These are phyloP conservation scores for Apiospora arundinis DNA, from an alignment of 2,329 filamentous ascomycete species.

Conservation along the genomic window DNA sequence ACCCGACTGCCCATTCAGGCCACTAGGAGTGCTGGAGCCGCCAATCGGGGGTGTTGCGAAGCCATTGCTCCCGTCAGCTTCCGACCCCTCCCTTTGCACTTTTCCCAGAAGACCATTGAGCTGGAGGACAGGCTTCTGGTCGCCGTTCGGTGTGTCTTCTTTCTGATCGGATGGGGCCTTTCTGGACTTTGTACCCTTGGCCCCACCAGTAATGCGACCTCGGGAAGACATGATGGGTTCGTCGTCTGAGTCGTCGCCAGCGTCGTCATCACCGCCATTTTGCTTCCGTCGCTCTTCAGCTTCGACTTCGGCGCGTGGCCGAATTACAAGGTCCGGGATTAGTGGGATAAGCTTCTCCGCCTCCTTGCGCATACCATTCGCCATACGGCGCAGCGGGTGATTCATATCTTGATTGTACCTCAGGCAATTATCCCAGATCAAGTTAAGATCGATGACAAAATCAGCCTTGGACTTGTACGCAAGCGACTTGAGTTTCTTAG, in stretches of 20 bases:
- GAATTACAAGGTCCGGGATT: slow-evolving; percentile 90
- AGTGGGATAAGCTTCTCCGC: slow-evolving; percentile 95
- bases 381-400: slow-evolving; percentile 89
- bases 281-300: slow-evolving; percentile 85
- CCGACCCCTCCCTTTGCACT: slow-evolving; percentile 73
- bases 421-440: slow-evolving; percentile 97
- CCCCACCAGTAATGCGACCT: slow-evolving; percentile 83
- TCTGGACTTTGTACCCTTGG: slow-evolving; percentile 79
- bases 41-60: slow-evolving; percentile 80
- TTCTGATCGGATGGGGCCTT: slow-evolving; percentile 76
- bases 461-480: slow-evolving; percentile 90
- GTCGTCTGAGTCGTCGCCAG: slow-evolving; percentile 90
- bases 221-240: slow-evolving; percentile 98
- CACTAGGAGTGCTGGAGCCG: slow-evolving; percentile 80
- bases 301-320: slow-evolving; percentile 93
- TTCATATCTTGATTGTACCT: slow-evolving; percentile 92
- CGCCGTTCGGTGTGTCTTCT: slow-evolving; percentile 78
- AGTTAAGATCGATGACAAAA: slow-evolving; percentile 89
- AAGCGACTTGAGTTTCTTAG: slow-evolving; percentile 89
- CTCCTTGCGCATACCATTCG: slow-evolving; percentile 95
- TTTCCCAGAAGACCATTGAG: slow-evolving; percentile 68
- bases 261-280: slow-evolving; percentile 83
- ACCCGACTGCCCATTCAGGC: slow-evolving; percentile 69
- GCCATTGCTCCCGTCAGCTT: slow-evolving; percentile 84
- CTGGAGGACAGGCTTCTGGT: slow-evolving; percentile 75